Evolutionary conservation across 257 asterid species (phyloP).

Genomic region (Cruciata laevipes): DNA sequence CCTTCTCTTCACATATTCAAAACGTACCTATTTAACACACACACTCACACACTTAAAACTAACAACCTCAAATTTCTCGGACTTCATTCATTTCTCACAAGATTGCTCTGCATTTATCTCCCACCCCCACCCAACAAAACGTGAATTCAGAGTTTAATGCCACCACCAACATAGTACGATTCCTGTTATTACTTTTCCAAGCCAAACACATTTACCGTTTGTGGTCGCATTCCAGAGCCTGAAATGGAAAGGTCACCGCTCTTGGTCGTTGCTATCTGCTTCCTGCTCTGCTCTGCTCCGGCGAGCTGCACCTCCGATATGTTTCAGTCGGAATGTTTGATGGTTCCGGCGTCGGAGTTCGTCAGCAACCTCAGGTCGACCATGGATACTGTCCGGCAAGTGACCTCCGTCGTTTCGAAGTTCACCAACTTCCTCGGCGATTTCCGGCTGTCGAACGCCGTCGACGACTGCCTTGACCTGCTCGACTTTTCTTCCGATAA

Average conservation of each 20-base stretch:
- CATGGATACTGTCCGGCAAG: slow-evolving; percentile 34
- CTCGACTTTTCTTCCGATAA: slow-evolving; percentile 66
- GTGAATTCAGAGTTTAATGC: not conserved
- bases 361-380: slow-evolving; percentile 40
- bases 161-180: not conserved
- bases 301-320: slow-evolving; percentile 13
- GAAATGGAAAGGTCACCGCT: slow-evolving; percentile 9
- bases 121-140: not conserved
- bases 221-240: not conserved
- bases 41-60: not conserved
- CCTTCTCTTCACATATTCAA: not conserved
- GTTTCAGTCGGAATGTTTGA: slow-evolving; percentile 33
- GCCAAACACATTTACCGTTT: not conserved
- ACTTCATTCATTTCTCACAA: not conserved
- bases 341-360: slow-evolving; percentile 54
- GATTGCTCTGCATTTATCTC: not conserved
- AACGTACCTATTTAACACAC: not conserved
- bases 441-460: slow-evolving; percentile 56
- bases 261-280: slow-evolving; percentile 17
- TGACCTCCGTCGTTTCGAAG: slow-evolving; percentile 36
- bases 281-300: slow-evolving; percentile 6
- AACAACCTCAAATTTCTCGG: not conserved
- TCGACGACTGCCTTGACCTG: slow-evolving; percentile 62
- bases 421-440: slow-evolving; percentile 38
- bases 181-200: not conserved